Evolutionary conservation across 805 yeast species (phyloP).

Genomic region (Nakazawaea sp.): DNA sequence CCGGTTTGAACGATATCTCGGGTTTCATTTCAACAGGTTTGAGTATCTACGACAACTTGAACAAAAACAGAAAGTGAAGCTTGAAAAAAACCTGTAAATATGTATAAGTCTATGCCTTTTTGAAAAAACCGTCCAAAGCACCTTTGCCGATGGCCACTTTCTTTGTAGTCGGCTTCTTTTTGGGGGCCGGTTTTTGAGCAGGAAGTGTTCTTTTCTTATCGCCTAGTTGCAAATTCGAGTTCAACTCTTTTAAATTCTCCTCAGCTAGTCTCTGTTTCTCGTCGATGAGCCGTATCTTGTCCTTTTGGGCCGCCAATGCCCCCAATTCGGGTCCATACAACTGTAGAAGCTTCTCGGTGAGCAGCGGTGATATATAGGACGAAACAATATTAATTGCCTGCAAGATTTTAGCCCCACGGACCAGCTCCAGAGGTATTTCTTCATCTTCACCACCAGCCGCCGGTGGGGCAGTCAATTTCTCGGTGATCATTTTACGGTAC

Average conservation of each 20-base stretch:
- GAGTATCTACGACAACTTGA: conserved; percentile 58
- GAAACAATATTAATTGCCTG: conserved; percentile 42
- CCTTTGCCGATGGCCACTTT: conserved; percentile 53
- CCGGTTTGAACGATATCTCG: conserved; percentile 69
- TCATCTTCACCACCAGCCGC: conserved; percentile 5
- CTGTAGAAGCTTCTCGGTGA: conserved; percentile 19
- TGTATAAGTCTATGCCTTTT: conserved; percentile 25
- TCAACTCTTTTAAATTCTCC: conserved; percentile 25
- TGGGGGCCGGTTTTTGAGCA: conserved; percentile 16
- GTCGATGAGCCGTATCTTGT: conserved; percentile 14
- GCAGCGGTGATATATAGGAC: conserved; percentile 29
- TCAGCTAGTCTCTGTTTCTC: conserved; percentile 19
- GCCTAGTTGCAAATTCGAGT: conserved; percentile 18
- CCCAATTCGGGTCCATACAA: conserved; percentile 16
- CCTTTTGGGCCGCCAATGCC: conserved; percentile 15
- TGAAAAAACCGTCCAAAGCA: conserved; percentile 64
- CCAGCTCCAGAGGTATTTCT: conserved; percentile 27
- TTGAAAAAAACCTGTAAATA: conserved; percentile 10
- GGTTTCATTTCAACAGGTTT: conserved; percentile 71
- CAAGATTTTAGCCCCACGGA: conserved; percentile 28
- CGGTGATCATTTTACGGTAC: conserved; percentile 18
- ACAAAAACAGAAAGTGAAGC: conserved; percentile 12
- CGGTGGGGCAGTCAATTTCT: conserved; percentile 18
- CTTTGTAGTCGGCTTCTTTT: conserved; percentile 13
- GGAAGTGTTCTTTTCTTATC: conserved; percentile 16